phyloP scores from a whole-genome alignment of 2,329 filamentous ascomycete species.

The Cladophialophora carrionii region DNA sequence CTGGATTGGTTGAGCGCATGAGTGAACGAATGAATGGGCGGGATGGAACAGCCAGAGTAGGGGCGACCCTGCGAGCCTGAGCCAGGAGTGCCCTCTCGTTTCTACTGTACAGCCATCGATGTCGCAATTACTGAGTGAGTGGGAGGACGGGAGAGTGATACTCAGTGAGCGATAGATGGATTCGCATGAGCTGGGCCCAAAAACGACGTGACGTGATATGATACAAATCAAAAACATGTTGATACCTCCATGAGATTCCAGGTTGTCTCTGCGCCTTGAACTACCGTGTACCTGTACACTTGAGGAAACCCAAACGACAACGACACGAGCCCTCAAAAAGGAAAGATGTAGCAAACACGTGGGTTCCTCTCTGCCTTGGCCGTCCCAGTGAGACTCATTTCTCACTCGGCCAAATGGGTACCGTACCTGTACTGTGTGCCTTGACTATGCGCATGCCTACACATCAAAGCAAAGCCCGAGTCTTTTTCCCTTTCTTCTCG shows the following conservation, averaged over 20 bases:
- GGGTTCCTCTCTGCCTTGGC: too few species aligned
- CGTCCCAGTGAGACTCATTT: too few species aligned
- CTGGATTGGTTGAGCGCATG: conserved; percentile 60
- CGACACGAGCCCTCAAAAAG: neutral
- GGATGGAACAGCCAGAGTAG: neutral
- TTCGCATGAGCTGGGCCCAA: neutral
- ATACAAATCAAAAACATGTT: neutral
- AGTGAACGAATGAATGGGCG: neutral
- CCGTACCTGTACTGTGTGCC: too few species aligned
- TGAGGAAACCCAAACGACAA: neutral
- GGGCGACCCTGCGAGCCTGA: neutral
- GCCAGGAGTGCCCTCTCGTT: neutral
- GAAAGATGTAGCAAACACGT: too few species aligned
- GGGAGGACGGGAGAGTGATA: neutral
- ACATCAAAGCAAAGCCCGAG: too few species aligned
- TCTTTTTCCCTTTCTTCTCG: too few species aligned
- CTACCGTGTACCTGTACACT: neutral
- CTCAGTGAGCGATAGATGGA: neutral
- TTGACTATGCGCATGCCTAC: too few species aligned
- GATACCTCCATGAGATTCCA: neutral
- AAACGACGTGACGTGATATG: neutral
- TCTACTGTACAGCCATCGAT: neutral
- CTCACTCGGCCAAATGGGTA: too few species aligned
- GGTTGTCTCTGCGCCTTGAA: neutral
- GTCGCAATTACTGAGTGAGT: neutral